Percentiles rank a stretch among this genome's conserved stretches.
These are phyloP conservation scores for Talaromyces sp. DNA, from an alignment of 2,329 filamentous ascomycete species.

Conservation along the genomic window DNA sequence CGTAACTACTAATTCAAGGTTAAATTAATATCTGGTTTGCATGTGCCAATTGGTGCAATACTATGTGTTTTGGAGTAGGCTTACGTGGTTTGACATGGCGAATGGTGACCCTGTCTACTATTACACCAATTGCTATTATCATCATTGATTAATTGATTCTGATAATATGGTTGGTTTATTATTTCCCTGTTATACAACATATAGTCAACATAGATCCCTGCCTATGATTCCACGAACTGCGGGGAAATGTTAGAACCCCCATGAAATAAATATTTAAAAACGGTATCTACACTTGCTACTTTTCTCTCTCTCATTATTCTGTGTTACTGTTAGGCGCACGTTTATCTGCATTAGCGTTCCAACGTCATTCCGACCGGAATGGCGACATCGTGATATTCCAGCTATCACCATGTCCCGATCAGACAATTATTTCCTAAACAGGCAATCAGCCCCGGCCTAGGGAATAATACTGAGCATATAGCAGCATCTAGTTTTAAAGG, in stretches of 20 bases:
- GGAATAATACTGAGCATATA: background rate
- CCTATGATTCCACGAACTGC: no score
- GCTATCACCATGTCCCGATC: background rate
- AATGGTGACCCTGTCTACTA: no score
- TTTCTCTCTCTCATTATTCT: no score
- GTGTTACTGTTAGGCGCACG: no score
- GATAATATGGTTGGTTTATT: no score
- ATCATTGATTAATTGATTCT: no score
- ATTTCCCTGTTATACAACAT: no score
- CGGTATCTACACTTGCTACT: no score
- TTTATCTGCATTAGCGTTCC: background rate
- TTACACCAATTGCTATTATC: background rate
- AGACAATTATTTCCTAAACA: background rate
- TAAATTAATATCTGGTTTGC: background rate
- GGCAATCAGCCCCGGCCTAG: background rate
- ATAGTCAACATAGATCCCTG: no score
- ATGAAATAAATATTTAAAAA: no score
- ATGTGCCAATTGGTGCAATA: background rate
- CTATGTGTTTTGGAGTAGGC: background rate
- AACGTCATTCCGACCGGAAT: constrained; percentile 13
- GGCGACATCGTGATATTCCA: background rate
- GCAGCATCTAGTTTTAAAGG: background rate
- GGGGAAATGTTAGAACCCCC: no score
- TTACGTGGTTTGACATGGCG: no score
- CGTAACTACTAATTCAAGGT: background rate